Evolutionary conservation across 2,329 filamentous ascomycete genomes (phyloP), one percentile per base, ranked within the genome.

Genomic region (Periconia sp.): DNA sequence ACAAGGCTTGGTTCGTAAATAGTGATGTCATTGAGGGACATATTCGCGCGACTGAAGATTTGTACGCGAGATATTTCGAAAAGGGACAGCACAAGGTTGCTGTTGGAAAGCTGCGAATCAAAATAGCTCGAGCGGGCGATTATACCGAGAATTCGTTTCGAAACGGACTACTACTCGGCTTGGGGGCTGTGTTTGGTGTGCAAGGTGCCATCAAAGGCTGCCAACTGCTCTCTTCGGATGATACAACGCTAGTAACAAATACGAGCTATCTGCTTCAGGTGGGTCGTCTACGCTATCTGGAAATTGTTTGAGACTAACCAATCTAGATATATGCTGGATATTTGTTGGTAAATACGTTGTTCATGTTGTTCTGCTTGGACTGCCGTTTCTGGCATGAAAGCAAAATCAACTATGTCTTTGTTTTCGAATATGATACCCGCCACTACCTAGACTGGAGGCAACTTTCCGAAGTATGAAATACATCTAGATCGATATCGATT

Each of bases 21-120:
- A 96, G 91, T 65, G 88, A 95, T 45, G 79, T 89, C 2, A 75
- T 95, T 1, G 92, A 97, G 53, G 81, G 81, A 7, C 83, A 96
- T 52, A 86, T 99, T 43, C 81, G 83, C 37, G 81, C 83, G 0
- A 87, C 92, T 0, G 94, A 99, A 67, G 92, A 96, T 69, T 77
- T 99, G 0, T 99, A 97, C 63, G 87, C 92, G 0, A 82, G 91
- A 40, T 97, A 97, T 69, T 97, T 99, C 61, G 92, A 96, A 72
- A 84, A 85, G 33, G 92, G 92, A 3, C 96, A 96, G 66, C 89
- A 87, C 67, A 99, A 99, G 70, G 80, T 96, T 24, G 94, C 94
- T 0, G 86, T 87, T 3, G 86, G 87, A 16, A 96, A 96, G 71
- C 80, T 99, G 15, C 86, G 92, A 33, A 86, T 86, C 44, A 83